These are phyloP conservation scores for Podaxis carcinomalis DNA, from an alignment of 768 basidiomycete genomes.

Conservation along the genomic window DNA sequence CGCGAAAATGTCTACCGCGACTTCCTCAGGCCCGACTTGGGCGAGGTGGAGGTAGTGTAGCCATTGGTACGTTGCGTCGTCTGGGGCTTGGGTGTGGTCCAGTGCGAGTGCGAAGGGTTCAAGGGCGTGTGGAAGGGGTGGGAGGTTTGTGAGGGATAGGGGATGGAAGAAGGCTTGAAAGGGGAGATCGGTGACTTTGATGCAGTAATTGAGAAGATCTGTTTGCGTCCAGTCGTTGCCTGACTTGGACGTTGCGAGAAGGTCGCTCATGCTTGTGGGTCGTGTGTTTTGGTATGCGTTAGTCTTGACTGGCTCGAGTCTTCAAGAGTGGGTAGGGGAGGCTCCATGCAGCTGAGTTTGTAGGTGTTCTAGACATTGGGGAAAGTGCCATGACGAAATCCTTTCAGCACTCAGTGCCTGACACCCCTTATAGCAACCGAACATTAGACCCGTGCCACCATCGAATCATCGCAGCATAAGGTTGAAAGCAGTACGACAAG, in stretches of 20 bases:
- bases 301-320: not conserved
- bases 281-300: not conserved
- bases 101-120: not conserved
- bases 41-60: conserved; percentile 4
- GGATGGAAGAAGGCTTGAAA: not conserved
- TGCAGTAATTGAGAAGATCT: not conserved
- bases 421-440: not conserved
- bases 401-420: no score
- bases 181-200: not conserved
- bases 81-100: not conserved
- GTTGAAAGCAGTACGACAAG: not conserved
- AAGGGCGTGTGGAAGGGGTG: not conserved
- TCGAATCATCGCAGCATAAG: no score
- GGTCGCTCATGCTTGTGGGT: not conserved
- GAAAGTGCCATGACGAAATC: not conserved
- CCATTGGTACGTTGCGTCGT: conserved; percentile 1
- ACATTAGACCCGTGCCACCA: no score
- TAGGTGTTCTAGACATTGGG: not conserved
- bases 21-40: not conserved
- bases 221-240: conserved; percentile 5
- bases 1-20: not conserved
- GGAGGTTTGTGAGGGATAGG: not conserved
- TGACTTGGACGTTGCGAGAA: not conserved
- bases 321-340: not conserved
- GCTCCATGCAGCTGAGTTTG: not conserved